Evolutionary conservation across 1,139 yeast genomes (phyloP), one percentile per base, ranked within the genome.

Genomic region (Kurtzmaniella quercitrusa): DNA sequence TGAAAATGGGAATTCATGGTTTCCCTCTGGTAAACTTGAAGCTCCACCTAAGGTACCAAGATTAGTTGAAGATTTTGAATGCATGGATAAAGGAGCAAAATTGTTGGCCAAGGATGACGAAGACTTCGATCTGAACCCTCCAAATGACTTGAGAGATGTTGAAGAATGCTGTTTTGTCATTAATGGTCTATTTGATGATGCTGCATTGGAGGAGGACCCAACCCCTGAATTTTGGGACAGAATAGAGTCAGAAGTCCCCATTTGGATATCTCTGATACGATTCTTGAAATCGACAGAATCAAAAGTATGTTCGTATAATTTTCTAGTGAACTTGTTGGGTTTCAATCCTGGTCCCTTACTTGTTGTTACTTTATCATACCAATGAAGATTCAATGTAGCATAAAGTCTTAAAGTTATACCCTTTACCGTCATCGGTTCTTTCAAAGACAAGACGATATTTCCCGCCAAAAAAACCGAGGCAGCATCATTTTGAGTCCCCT

Each of bases 1-100:
- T 50, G 85, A 84, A 59, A 93, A 93, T 0, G 98, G 98, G 54
- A 93, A 79, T 58, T 88, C 95, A 60, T 93, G 90, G 60, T 88
- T 89, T 1, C 98, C 98, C 49, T 75, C 81, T 0, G 73, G 72
- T 43, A 85, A 61, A 2, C 71, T 63, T 46, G 59, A 62, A 40
- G 48, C 61, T 18, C 57, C 60, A 29, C 62, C 57, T 34, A 42
- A 37, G 11, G 57, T 47, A 29, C 48, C 45, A 29, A 48, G 56
- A 38, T 45, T 50, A n/a, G 49, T 41, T 16, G 51, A 41, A n/a
- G 52, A 45, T 27, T 29, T 38, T 27, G 31, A 46, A 7, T 37
- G 53, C 38, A 41, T 46, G 48, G 33, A 51, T 37, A 62, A 53
- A 15, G 57, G 50, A 9, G 40, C 40, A 25, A 46, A 40, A 34